Evolutionary conservation across 1,284 basidiomycete species (phyloP), one percentile per base, ranked within the genome.

Genomic region (Gomphus sp.): DNA sequence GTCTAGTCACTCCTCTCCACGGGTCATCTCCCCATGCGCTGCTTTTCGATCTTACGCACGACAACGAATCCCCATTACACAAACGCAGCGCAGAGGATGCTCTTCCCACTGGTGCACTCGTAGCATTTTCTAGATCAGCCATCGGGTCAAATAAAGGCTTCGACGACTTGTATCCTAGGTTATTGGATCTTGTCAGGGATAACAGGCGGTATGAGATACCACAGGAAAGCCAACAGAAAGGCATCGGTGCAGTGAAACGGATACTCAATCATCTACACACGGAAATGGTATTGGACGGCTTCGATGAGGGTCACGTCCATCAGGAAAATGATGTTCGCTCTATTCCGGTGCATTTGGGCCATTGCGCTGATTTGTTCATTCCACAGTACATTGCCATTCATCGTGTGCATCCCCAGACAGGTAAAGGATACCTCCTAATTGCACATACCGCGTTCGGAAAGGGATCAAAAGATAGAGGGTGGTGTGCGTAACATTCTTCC

Each of bases 71-170:
- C 1, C 90, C 89, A 1, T 72, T 87, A 10, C 82, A 91, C 72
- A 97, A 96, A 71, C 85, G 93, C 43, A 89, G 91, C 1, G 91
- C 93, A 6, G 91, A 96, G 70, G 93, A 98, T 69, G 88, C 93
- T 0, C 80, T 98, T n/a, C 87, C 91, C 5, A 93, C 91, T 0
- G 94, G 91, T 5, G 90, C 91, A 9, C 78, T 98, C 14, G 87
- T 90, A 16, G 84, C 93, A 0, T 97, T 97, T 73, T 88, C 88
- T 51, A 84, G 82, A 67, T 90, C 84, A 16, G 94, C 90, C 5
- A 81, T 91, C 52, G 94, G 93, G 1, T 94, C 91, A 6, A 93
- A 93, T 64, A 96, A 97, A 71, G 94, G 94, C 37, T 96, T 95
- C 67, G 94, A 98, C 68, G 94, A 98, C 66, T 73, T 98, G n/a